Evolutionary conservation across 2,329 filamentous ascomycete species (phyloP), one percentile per base, ranked within the genome.

Genomic region (Diaporthe helianthi): DNA sequence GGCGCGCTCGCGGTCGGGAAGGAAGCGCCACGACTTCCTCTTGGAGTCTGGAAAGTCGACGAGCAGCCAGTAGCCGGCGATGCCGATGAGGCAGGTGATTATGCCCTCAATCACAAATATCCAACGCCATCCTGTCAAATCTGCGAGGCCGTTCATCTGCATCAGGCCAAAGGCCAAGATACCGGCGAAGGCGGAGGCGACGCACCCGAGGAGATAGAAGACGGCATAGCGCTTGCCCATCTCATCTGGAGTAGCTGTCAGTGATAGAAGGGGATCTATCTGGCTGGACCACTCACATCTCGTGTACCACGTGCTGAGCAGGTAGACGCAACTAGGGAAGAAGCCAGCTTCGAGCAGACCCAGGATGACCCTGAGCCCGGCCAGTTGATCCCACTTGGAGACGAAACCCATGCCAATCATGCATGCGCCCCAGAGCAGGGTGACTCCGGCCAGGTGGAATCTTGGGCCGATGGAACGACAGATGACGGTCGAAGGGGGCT

Each of bases 231-330:
- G 83, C 77, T 90, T 90, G 63, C 90, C 90, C 22, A 93, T 84
- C 78, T 93, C 90, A 73, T 87, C 90, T 83, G 41, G 4, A 17
- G 69, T 1, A n/a, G 19, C 1, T 41, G 49, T 55, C 15, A 60
- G 17, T 1, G 29, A 7, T n/a, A 26, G 3, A 12, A 12, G 15
- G 26, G 15, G 12, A 2, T 1, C 24, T 17, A 8, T 13, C 7
- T 17, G 33, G 52, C 31, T 15, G 12, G 13, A 17, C 13, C 22
- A 77, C 84, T 83, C 78, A 87, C 86, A 90, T 78, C 89, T 80
- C 0, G 89, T 90, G 75, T 92, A 92, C 90, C 90, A 93, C 44
- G 89, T 92, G 70, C 87, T 90, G n/a, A 93, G 84, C 7, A 93
- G 81, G 75, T 92, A 93, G 0, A 92, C 89, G 63, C 87, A 90